Base-by-base conservation (phyloP, 23 red algal species). In the Gracilaria domingensis region DNA sequence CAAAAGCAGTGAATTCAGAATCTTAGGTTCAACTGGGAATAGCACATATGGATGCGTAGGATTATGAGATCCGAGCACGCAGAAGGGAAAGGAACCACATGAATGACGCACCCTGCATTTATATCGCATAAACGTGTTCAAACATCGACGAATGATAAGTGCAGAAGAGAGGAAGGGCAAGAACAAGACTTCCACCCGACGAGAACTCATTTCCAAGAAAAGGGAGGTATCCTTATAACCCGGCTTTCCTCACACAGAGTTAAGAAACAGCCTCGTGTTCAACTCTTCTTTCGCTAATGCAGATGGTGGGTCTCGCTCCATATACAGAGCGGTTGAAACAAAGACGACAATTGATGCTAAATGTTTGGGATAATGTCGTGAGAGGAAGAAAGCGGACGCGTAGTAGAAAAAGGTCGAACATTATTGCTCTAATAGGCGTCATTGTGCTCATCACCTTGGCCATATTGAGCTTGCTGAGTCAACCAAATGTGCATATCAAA, bases 331-430 rank as follows among this genome's bases (percentile, higher is more conserved):
- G 60, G 30, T 69, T 69, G 30, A 69, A 69, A 18, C 64, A 69
- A 69, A 69, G 64, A 32, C 64, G 64, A 5, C 64, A 69, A 37
- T 20, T 69, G 32, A 69, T 69, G 64, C 16, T 37, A 14, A 69
- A 69, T 32, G 64, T 69, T 32, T 69, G 64, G 64, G 64, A 69
- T 2, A 37, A 30, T 6, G 64, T 69, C 32, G 30, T 69, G 64
- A 69, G 38, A 37, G 64, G 64, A 32, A 69, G 64, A 69, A 69
- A 32, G 38, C 64, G 64, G 32, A 69, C 64, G 7, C 64, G 64
- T 9, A 32, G 29, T 18, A 34, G 64, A 32, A 30, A 20, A 34
- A 69, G 38, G 30, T 69, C 64, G 32, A 69, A 69, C 4, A 37
- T 37, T 37, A 12, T 69, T 69, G 64, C 32, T 17, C 28, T 36